Evolutionary conservation across 2,329 filamentous ascomycete species (phyloP).

Genomic region (Plenodomus lindquistii): DNA sequence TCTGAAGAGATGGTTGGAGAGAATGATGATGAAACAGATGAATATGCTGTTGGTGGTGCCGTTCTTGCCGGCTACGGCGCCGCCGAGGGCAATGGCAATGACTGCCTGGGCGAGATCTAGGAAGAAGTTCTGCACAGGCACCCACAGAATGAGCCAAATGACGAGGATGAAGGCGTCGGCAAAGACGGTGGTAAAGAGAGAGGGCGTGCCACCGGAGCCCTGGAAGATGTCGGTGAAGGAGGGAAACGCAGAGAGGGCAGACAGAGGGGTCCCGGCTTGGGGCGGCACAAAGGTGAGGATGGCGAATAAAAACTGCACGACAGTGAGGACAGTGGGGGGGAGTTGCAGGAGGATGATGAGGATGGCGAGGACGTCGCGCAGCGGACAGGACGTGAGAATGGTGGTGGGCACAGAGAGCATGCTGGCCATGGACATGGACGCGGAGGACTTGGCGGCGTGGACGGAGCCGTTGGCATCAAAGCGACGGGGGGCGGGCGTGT

Average conservation of each 20-base stretch:
- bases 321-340: conserved; percentile 81
- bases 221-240: conserved; percentile 92
- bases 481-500: conserved; percentile 58
- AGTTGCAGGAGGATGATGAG: conserved; percentile 94
- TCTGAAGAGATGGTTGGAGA: conserved; percentile 53
- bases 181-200: conserved; percentile 79
- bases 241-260: conserved; percentile 71
- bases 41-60: conserved; percentile 73
- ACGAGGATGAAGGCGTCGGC: conserved; percentile 83
- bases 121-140: conserved; percentile 82
- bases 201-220: conserved; percentile 81
- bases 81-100: conserved; percentile 87
- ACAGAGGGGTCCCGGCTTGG: conserved; percentile 71
- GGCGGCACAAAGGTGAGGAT: conserved; percentile 90
- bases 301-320: conserved; percentile 91
- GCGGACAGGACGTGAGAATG: conserved; percentile 84
- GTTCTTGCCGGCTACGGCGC: conserved; percentile 71
- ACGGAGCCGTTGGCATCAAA: conserved; percentile 60
- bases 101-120: conserved; percentile 91
- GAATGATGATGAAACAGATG: conserved; percentile 71
- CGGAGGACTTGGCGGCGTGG: conserved; percentile 61
- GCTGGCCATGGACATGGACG: conserved; percentile 59
- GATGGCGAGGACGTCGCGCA: conserved; percentile 94
- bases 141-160: conserved; percentile 86
- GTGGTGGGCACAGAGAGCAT: conserved; percentile 79